These are phyloP conservation scores for Cyathus striatus DNA, from an alignment of 768 basidiomycete genomes.

Conservation along the genomic window DNA sequence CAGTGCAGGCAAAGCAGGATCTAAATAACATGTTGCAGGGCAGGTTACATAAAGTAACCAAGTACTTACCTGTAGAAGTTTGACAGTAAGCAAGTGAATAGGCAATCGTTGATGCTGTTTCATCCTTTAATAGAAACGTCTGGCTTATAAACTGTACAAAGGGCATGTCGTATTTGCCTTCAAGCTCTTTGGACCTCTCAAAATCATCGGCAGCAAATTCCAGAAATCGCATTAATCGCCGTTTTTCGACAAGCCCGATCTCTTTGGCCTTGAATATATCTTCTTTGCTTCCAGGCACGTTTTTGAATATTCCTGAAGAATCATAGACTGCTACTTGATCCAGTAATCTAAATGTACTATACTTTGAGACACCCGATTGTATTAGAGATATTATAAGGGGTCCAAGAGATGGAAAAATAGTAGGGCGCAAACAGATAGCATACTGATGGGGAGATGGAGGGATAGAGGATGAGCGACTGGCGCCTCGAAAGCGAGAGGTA, in stretches of 20 bases:
- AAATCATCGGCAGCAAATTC: slow-evolving; percentile 77
- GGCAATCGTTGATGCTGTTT: slow-evolving; percentile 55
- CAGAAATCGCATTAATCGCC: slow-evolving; percentile 89
- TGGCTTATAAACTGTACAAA: slow-evolving; percentile 63
- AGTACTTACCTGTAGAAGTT: slow-evolving; percentile 46
- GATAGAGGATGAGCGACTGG: slow-evolving; percentile 36
- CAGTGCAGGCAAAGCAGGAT: slow-evolving; percentile 61
- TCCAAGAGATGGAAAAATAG: slow-evolving; percentile 76
- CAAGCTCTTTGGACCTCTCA: slow-evolving; percentile 54
- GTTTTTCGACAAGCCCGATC: slow-evolving; percentile 77
- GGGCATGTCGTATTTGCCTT: slow-evolving; percentile 46
- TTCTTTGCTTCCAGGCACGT: slow-evolving; percentile 88
- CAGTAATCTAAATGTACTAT: slow-evolving; percentile 86
- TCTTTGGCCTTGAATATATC: slow-evolving; percentile 85
- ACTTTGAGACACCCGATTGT: slow-evolving; percentile 79
- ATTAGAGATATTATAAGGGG: slow-evolving; percentile 76
- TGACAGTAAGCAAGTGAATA: slow-evolving; percentile 77
- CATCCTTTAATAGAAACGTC: slow-evolving; percentile 56
- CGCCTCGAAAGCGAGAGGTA: slow-evolving; percentile 29
- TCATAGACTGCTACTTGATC: slow-evolving; percentile 64
- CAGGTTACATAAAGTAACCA: neutral
- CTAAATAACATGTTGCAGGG: too few relatives aligned
- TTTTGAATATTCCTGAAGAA: slow-evolving; percentile 38
- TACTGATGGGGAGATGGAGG: slow-evolving; percentile 67
- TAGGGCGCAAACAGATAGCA: slow-evolving; percentile 79